Base-by-base conservation (phyloP, 2,329 filamentous ascomycete species). In the Teratosphaeria zuluensis region DNA sequence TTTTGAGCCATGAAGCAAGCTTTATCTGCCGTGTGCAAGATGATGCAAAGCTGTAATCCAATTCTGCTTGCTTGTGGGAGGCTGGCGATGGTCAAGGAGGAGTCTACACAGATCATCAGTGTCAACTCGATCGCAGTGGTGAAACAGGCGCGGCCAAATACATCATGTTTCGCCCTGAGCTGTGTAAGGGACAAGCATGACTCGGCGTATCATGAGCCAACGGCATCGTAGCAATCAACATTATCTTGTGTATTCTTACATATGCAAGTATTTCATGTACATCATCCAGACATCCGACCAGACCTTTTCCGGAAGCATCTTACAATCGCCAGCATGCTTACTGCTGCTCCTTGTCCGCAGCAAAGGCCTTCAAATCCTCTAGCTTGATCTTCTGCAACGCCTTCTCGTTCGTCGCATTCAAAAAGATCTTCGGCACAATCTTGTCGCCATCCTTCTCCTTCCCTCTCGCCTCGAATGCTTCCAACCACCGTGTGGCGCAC, bases 401-500 rank as follows among this genome's bases (percentile, higher is more conserved):
- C 61, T 78, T 77, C 66, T 78, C 75, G 66, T 81, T 80, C 48
- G 80, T 83, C 24, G 79, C 79, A 32, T 77, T 75, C 46, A 83
- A 65, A 53, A 78, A 77, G 16, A 83, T 74, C 68, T 71, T 77
- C 1, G 77, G 77, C 53, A 80, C 77, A 63, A 76, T 74, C 62
- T 69, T 71, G 54, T 78, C 76, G 35, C 74, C 73, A 46, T 78
- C 77, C 12, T 72, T 73, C 51, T 78, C 77, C 12, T 72, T 73
- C 53, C 74, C 77, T 61, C 78, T 73, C 1, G 82, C 82, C 57
- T 81, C 74, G 61, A 83, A 79, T 1, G 82, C 84, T 68, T 86
- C 82, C 64, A 66, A 58, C 81, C 82, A 86, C 52, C 83, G 72
- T 11, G 70, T 74, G 2, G 82, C 82, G 65, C 84, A 86, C 4